Evolutionary conservation across 331 rosid genomes (phyloP), one percentile per base, ranked within the genome.

Genomic region (Stylosanthes scabra): DNA sequence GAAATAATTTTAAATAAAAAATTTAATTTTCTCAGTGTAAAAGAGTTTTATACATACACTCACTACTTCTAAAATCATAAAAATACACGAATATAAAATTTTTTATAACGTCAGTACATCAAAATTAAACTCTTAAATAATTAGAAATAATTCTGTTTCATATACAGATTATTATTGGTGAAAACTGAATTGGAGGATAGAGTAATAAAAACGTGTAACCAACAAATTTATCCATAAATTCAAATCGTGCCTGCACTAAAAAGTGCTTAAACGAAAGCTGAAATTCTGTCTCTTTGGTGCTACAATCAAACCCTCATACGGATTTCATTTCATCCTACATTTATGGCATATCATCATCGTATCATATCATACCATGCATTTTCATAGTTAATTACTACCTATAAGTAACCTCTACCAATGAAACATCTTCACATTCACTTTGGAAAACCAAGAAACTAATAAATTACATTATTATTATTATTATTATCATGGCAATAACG

Each of bases 401-500:
- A 45, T 75, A 59, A 66, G 31, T 72, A 46, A 14, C 2, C 9
- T 41, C 41, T 7, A 39, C 25, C 25, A 20, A 10, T 8, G 10
- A 71, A 46, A 2, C 73, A 34, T 14, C 59, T 42, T 13, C 25
- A 52, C 39, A 4, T 20, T 20, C 25, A 20, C 25, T 20, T 20
- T 20, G 25, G 25, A 20, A 20, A 20, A 34, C 39, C 39, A 34
- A 34, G 39, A 4, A 20, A 20, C 25, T 20, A 34, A 3, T 34
- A 5, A 34, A 34, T 34, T 34, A 34, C 39, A 34, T 6, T 34
- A 34, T 20, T 20, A 20, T 20, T 20, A 20, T 20, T 20, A 1
- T 20, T 20, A 20, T 20, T 20, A 75, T 75, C 28, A 77, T 81
- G 93, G 9, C 20, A 41, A 83, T 87, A 54, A 85, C 50, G 4